Conservation (phyloP, 1,284 basidiomycete genomes). For the Ceratorhiza oryzae-sativae region DNA sequence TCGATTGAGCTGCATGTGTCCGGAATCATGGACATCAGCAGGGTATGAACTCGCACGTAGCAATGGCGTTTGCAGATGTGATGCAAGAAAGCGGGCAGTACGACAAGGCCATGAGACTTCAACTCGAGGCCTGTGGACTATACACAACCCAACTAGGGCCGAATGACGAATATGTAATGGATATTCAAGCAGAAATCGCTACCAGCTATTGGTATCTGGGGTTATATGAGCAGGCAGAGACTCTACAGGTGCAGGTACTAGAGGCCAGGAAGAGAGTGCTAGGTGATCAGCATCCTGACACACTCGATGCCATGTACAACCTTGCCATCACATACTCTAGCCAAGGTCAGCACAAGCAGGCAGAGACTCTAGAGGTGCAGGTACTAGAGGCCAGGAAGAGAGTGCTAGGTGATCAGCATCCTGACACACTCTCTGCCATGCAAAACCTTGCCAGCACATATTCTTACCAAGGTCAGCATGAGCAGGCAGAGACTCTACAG, state of each 20-base stretch:
- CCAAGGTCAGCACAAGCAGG: too few relatives aligned
- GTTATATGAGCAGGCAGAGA: background rate
- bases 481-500: slow-evolving; percentile 20
- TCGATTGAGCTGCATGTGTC: background rate
- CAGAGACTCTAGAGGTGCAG: too few relatives aligned
- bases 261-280: too few relatives aligned
- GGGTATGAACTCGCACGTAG: background rate
- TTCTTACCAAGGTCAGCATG: background rate
- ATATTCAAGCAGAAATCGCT: too few relatives aligned
- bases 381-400: too few relatives aligned
- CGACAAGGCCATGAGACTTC: background rate
- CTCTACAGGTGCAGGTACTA: background rate
- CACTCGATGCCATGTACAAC: too few relatives aligned
- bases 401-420: background rate
- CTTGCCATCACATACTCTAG: too few relatives aligned
- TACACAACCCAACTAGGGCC: background rate
- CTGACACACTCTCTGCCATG: background rate
- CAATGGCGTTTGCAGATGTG: background rate
- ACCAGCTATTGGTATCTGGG: background rate
- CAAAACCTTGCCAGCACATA: slow-evolving; percentile 10
- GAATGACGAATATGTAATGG: too few relatives aligned
- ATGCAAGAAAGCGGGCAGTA: background rate
- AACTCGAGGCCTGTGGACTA: background rate
- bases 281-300: too few relatives aligned
- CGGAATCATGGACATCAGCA: background rate